Evolutionary conservation across 2,329 filamentous ascomycete genomes (phyloP).

Genomic region (Tricladium varicosporioides): DNA sequence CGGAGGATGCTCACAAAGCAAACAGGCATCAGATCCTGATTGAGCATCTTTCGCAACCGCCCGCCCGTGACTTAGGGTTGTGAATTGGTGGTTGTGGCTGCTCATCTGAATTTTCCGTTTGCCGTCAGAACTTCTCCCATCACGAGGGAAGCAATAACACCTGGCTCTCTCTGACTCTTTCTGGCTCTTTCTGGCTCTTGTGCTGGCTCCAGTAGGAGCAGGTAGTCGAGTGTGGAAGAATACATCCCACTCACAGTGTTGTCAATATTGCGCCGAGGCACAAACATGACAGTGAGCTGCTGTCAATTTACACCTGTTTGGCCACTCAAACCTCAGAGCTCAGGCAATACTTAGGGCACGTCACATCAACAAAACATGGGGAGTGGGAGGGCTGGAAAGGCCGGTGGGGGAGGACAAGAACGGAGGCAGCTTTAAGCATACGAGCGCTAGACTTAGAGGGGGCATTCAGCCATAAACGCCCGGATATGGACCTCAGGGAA

Average conservation of each 20-base stretch:
- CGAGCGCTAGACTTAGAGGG: conserved; percentile 7
- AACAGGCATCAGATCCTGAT: conserved; percentile 1
- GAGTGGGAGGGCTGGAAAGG: not conserved
- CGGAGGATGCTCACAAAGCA: conserved; percentile 15
- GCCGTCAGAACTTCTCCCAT: not conserved
- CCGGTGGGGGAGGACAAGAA: not conserved
- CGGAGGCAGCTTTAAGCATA: conserved; percentile 12
- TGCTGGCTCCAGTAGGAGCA: not conserved
- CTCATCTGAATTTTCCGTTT: not conserved
- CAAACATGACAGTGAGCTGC: not conserved
- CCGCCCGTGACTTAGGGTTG: conserved; percentile 11
- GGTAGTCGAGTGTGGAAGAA: not conserved
- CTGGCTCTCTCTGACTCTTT: too few relatives aligned
- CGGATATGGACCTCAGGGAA: conserved; percentile 1
- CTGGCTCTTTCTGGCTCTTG: not conserved
- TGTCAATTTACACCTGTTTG: too few relatives aligned
- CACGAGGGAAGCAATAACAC: not conserved
- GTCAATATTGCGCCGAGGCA: not conserved
- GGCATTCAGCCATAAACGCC: conserved; percentile 18
- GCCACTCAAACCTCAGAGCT: too few relatives aligned
- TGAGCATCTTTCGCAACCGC: conserved; percentile 1
- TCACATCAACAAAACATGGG: not conserved
- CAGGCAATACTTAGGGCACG: too few relatives aligned
- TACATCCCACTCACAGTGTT: not conserved
- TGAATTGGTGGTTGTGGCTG: too few relatives aligned